phyloP scores from a whole-genome alignment of 208 protist species.

The Acanthamoeba healyi region DNA sequence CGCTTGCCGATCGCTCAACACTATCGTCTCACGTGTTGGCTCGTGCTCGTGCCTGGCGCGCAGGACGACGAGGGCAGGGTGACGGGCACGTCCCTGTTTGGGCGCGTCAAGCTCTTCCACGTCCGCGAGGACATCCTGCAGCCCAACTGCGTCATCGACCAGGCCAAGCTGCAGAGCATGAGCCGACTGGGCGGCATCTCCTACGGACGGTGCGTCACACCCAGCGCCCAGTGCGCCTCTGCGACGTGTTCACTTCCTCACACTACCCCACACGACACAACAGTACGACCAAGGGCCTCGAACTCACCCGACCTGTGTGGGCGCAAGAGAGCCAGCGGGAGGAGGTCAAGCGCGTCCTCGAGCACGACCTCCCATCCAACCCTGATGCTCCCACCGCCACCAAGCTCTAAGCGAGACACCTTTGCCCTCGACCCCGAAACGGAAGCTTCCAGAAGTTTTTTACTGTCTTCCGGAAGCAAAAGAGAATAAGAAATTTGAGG shows the following conservation, averaged over 20 bases:
- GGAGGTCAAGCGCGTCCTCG: not conserved
- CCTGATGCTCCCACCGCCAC: too few species aligned
- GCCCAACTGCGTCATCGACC: not conserved
- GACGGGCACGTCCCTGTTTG: constrained; percentile 4
- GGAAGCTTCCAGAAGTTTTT: too few species aligned
- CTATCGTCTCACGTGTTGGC: too few species aligned
- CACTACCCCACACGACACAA: not conserved
- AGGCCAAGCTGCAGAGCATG: constrained; percentile 53
- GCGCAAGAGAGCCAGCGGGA: not conserved
- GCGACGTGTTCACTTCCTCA: not conserved
- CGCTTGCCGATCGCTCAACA: too few species aligned
- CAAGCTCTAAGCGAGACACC: too few species aligned
- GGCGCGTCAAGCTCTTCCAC: constrained; percentile 22
- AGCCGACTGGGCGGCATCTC: constrained; percentile 33
- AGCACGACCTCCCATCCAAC: too few species aligned
- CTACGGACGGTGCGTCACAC: not conserved
- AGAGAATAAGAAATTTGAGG: too few species aligned
- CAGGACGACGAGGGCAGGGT: not conserved
- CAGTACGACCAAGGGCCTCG: constrained; percentile 8
- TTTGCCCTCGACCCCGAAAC: too few species aligned
- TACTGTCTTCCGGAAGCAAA: too few species aligned
- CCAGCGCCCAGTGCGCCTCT: not conserved
- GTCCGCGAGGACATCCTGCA: not conserved
- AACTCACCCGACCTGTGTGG: not conserved
- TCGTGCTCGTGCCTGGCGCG: not conserved